Evolutionary conservation across 768 basidiomycete species (phyloP).

Genomic region (Suillus bovinus): DNA sequence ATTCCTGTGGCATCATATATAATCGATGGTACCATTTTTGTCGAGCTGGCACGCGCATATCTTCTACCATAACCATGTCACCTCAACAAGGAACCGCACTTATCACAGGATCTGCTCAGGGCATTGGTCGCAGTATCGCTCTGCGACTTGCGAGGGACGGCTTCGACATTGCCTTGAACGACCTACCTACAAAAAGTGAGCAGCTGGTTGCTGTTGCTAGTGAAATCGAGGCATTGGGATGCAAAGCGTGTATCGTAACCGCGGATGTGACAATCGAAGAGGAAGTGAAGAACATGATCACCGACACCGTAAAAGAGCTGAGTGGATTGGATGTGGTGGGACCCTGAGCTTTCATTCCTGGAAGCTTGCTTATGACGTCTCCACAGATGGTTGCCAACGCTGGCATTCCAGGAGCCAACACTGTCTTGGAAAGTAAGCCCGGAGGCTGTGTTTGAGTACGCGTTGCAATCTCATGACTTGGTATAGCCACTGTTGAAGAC

Average conservation of each 20-base stretch:
- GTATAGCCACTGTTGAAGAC: constrained; percentile 21
- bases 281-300: constrained; percentile 18
- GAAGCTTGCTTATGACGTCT: background rate
- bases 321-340: constrained; percentile 19
- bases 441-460: background rate
- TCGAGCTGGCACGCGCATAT: background rate
- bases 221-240: constrained; percentile 16
- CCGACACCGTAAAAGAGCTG: constrained; percentile 10
- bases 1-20: background rate
- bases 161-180: constrained; percentile 28
- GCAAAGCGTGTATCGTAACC: constrained; percentile 1
- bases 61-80: background rate
- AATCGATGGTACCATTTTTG: background rate
- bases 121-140: constrained; percentile 29
- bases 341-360: background rate
- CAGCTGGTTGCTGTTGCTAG: constrained; percentile 13
- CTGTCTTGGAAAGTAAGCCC: background rate
- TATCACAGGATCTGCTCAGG: constrained; percentile 25
- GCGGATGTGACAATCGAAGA: constrained; percentile 18
- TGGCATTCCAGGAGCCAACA: constrained; percentile 12
- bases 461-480: background rate
- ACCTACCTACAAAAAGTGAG: constrained; percentile 15
- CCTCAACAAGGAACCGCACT: constrained; percentile 24
- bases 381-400: constrained; percentile 25
- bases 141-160: constrained; percentile 31